Evolutionary conservation across 108 stramenopile species (phyloP), one percentile per base, ranked within the genome.

Genomic region (Cylindrotheca closterium): DNA sequence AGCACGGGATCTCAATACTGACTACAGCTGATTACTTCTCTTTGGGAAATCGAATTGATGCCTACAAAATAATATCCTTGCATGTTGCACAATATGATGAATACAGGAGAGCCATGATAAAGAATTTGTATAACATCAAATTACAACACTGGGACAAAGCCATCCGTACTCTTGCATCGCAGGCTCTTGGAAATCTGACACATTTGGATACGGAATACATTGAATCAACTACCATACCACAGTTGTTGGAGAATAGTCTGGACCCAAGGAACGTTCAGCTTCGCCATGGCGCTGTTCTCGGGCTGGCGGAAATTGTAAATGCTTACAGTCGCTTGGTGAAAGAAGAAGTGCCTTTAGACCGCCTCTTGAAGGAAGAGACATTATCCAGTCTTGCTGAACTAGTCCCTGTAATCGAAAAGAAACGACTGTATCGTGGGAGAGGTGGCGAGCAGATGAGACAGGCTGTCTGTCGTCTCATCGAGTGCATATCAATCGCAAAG

Each of bases 11-110:
- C 27, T 88, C 76, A 22, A 95, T 99, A 26, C 74, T 99, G 52
- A 96, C 96, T 15, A 77, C 75, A 22, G 99, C 98, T 1, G 98
- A 99, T 64, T 99, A 94, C 73, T 98, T 95, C 63, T 90, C 97
- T 18, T 61, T 99, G 58, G 99, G 99, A 28, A 98, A 93, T 65
- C 85, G 96, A 25, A 79, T 25, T 2, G 78, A 94, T 57, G 89
- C 97, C 1, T 99, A 78, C 75, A 68, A 83, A 23, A 59, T 67
- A 2, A 79, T 98, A 47, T 74, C 94, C 0, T 50, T 65, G 23
- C 60, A 71, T 4, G 76, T 99, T 45, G 96, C 98, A 4, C 54
- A 73, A 48, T 96, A 92, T 50, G 81, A 85, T 51, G 85, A 89
- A 53, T 96, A 96, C 69, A 86, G 87, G 29, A 67, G 29, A 31